Conservation (phyloP, 192 early-diverging fungal genomes). For the Rhizophagus sp. region DNA sequence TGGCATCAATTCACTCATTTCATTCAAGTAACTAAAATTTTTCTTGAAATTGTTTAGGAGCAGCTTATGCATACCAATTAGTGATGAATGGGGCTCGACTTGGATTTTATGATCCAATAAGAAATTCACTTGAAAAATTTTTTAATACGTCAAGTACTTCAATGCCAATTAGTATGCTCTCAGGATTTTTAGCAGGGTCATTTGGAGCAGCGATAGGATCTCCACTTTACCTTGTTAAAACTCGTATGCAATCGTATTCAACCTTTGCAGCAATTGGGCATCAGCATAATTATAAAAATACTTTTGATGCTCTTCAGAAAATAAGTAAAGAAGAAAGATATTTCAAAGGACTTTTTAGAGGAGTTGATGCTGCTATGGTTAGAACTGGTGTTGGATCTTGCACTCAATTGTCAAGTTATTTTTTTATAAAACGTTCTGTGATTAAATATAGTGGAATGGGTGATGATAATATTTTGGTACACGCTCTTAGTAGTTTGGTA, state of each 20-base stretch:
- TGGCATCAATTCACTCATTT: neutral
- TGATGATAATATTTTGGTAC: constrained; percentile 63
- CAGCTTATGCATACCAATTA: constrained; percentile 91
- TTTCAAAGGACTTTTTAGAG: constrained; percentile 80
- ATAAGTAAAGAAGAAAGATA: constrained; percentile 71
- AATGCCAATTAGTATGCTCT: constrained; percentile 62
- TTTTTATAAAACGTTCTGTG: constrained; percentile 70
- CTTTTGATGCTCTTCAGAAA: constrained; percentile 59
- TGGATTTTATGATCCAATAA: constrained; percentile 88
- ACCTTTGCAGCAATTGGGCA: constrained; percentile 74
- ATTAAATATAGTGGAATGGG: constrained; percentile 54
- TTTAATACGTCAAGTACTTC: constrained; percentile 41
- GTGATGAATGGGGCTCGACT: constrained; percentile 92
- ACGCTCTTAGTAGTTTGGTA: constrained; percentile 75
- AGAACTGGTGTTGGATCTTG: constrained; percentile 85
- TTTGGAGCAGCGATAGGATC: constrained; percentile 80
- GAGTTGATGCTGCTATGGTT: constrained; percentile 86
- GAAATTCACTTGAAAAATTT: constrained; percentile 51
- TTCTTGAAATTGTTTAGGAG: constrained; percentile 19
- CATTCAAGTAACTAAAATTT: neutral
- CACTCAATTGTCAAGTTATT: constrained; percentile 91
- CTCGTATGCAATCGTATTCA: constrained; percentile 77
- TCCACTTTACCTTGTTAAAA: constrained; percentile 92
- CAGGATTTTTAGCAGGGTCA: constrained; percentile 77
- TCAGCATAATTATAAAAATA: constrained; percentile 82